phyloP scores from a whole-genome alignment of 2,329 filamentous ascomycete species.

The Cyphellophora europaea region DNA sequence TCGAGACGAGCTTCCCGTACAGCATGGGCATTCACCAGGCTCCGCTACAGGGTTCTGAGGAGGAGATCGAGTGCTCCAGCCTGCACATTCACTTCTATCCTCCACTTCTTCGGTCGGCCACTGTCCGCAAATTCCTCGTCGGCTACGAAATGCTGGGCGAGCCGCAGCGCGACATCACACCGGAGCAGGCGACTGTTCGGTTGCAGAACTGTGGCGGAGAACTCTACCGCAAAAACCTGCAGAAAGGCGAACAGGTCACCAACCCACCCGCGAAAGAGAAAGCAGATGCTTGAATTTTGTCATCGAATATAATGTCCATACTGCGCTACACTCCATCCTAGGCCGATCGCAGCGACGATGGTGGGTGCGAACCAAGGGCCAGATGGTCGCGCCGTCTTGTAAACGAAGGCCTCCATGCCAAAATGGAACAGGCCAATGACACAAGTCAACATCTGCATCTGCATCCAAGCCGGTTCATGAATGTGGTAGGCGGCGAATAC shows the following conservation, averaged over 20 bases:
- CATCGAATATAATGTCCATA: conserved; percentile 56
- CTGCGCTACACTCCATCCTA: conserved; percentile 57
- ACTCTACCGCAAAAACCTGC: conserved; percentile 65
- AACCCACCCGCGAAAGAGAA: conserved; percentile 10
- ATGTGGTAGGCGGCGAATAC: conserved; percentile 80
- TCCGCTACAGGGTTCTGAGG: conserved; percentile 67
- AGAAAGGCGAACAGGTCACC: conserved; percentile 8
- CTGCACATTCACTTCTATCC: conserved; percentile 98
- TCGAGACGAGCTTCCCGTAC: conserved; percentile 94
- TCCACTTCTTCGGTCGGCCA: conserved; percentile 81
- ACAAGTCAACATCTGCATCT: conserved; percentile 75
- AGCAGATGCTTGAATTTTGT: no score
- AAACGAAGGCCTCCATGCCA: conserved; percentile 69
- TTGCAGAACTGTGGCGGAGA: conserved; percentile 69
- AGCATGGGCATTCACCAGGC: conserved; percentile 96
- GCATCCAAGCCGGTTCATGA: conserved; percentile 61
- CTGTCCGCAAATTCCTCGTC: conserved; percentile 90
- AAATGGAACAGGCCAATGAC: conserved; percentile 70
- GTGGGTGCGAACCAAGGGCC: conserved; percentile 51
- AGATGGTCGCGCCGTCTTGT: conserved; percentile 61
- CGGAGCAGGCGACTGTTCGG: conserved; percentile 79
- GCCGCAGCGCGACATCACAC: conserved; percentile 96
- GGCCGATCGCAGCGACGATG: conserved; percentile 44
- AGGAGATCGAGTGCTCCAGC: conserved; percentile 80
- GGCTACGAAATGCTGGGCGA: conserved; percentile 96